Conservation (phyloP, 768 basidiomycete genomes). For the Jaapia argillacea region DNA sequence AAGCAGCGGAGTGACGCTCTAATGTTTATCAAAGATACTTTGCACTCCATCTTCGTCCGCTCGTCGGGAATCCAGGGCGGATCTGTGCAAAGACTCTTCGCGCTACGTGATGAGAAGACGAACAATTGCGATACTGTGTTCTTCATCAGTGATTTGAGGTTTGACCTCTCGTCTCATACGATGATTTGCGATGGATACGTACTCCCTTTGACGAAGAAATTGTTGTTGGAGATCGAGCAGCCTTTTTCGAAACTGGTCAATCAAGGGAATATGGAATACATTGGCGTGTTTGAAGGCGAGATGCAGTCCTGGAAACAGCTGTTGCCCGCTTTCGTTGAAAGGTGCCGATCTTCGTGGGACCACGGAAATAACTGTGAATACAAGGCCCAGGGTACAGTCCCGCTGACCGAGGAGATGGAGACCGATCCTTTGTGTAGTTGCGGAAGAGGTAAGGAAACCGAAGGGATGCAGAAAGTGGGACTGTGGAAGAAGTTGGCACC, state of each 20-base stretch:
- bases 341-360: constrained; percentile 42
- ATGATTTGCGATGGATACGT: constrained; percentile 16
- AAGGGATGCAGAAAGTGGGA: constrained; percentile 19
- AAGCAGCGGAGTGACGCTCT: constrained; percentile 14
- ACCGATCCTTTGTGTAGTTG: constrained; percentile 39
- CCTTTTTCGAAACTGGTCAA: no score
- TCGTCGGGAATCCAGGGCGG: constrained; percentile 16
- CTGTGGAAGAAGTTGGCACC: constrained; percentile 31
- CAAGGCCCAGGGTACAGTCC: no score
- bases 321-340: constrained; percentile 39
- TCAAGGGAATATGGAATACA: no score
- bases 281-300: no score
- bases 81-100: constrained; percentile 12
- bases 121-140: constrained; percentile 27
- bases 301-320: constrained; percentile 38
- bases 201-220: constrained; percentile 20
- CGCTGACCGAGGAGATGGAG: constrained; percentile 26
- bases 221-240: no score
- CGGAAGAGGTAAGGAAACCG: constrained; percentile 37
- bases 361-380: constrained; percentile 44
- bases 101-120: constrained; percentile 10
- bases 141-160: constrained; percentile 33
- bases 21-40: constrained; percentile 21
- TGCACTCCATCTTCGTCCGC: constrained; percentile 18
- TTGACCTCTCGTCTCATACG: constrained; percentile 40